Evolutionary conservation across 2,329 filamentous ascomycete species (phyloP), one percentile per base, ranked within the genome.

Genomic region (Trichoderma simmonsii): DNA sequence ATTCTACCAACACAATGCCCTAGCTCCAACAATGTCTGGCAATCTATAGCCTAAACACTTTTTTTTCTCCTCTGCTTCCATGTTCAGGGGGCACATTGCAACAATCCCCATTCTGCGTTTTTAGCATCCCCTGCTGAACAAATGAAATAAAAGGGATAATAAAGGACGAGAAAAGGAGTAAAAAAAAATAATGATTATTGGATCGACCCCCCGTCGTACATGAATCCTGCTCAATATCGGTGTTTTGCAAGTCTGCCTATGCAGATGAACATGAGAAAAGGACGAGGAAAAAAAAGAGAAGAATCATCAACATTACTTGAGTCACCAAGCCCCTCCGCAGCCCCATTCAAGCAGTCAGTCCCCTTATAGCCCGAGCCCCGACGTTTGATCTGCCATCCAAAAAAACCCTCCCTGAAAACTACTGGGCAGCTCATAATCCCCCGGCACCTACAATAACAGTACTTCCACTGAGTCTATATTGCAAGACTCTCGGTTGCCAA

Each of bases 171-270:
- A 65, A 74, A 70, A 65, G 72, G 57, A 65, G 72, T 62, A 65
- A 60, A 72, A 64, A 71, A 64, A 71, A 70, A 70, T 70, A 65
- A 67, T 67, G 57, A 71, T 71, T 72, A 72, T 59, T 63, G 62
- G 26, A 70, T 73, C 72, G 68, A 72, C 32, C 69, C 66, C 68
- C 56, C 60, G 70, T 71, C 66, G 66, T 73, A 73, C 70, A 73
- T 70, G 48, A 72, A 66, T 72, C 70, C 61, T 73, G 56, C 67
- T 65, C 57, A 64, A 71, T 73, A 71, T 72, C 70, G 64, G 59
- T 62, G 48, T 62, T 68, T 72, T 59, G 70, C 70, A 68, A 67
- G 39, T 63, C 64, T 68, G 64, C 61, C 48, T 43, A 36, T 68
- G 70, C 70, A 71, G 62, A 65, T 59, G 51, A 36, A 43, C 69